These are phyloP conservation scores for Nectriaceae sp. DNA, from an alignment of 2,329 filamentous ascomycete genomes.

Conservation along the genomic window DNA sequence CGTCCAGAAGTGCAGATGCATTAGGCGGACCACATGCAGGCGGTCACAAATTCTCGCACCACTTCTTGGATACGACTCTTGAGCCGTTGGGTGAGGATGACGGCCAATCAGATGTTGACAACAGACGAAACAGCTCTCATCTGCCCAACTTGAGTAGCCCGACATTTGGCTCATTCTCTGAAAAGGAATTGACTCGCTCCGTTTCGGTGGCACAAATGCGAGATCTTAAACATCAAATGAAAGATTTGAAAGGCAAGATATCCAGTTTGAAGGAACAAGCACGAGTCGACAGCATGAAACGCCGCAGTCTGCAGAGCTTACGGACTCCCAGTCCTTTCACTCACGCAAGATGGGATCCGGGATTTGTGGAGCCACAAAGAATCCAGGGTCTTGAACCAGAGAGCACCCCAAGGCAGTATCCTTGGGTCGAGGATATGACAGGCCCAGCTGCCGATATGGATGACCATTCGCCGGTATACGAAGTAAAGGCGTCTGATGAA, in stretches of 20 bases:
- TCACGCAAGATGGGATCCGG: constrained; percentile 52
- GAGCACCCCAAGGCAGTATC: constrained; percentile 9
- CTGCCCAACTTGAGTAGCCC: constrained; percentile 46
- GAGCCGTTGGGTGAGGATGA: constrained; percentile 59
- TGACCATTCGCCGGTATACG: constrained; percentile 5
- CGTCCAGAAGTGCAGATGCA: constrained; percentile 47
- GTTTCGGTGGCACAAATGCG: constrained; percentile 74
- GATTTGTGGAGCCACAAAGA: constrained; percentile 24
- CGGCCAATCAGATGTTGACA: constrained; percentile 29
- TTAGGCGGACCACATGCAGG: constrained; percentile 32
- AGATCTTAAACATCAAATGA: constrained; percentile 79
- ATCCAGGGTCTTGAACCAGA: constrained; percentile 23
- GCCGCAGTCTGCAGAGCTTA: constrained; percentile 74
- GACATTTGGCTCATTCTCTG: constrained; percentile 42
- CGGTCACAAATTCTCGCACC: constrained; percentile 41
- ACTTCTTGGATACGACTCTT: constrained; percentile 45
- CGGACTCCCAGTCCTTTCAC: constrained; percentile 80
- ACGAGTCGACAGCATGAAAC: constrained; percentile 74
- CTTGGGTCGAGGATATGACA: constrained; percentile 14
- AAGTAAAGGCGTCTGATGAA: constrained; percentile 6
- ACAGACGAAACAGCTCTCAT: constrained; percentile 17
- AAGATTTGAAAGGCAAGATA: constrained; percentile 82
- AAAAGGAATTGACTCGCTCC: constrained; percentile 60
- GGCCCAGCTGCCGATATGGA: constrained; percentile 12
- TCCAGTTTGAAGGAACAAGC: constrained; percentile 78